These are phyloP conservation scores for Yamadazyma kanchanaburiensis DNA, from an alignment of 1,139 yeast genomes.

Conservation along the genomic window DNA sequence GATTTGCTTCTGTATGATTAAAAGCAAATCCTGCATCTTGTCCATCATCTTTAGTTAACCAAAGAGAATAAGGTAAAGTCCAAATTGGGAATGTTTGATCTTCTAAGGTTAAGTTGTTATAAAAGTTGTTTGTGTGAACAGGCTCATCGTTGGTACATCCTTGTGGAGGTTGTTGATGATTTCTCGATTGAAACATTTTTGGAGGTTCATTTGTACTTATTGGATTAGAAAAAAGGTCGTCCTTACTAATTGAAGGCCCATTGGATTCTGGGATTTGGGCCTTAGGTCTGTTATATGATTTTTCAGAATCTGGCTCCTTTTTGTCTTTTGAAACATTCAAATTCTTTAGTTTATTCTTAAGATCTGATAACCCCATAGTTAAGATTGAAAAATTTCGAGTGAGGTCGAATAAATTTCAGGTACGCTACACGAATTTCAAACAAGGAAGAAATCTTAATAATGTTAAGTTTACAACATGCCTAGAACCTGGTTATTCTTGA, in stretches of 20 bases:
- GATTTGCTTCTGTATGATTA: constrained; percentile 41
- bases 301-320: constrained; percentile 1
- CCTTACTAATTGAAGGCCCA: constrained; percentile 4
- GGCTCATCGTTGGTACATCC: constrained; percentile 30
- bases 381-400: too few relatives aligned
- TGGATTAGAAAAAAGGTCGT: constrained; percentile 19
- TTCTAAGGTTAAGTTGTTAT: constrained; percentile 38
- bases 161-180: constrained; percentile 28
- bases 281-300: constrained; percentile 5
- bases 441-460: too few relatives aligned
- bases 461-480: too few relatives aligned
- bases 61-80: constrained; percentile 47
- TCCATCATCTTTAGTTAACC: constrained; percentile 39
- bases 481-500: too few relatives aligned
- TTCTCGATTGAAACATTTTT: constrained; percentile 16
- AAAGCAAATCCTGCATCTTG: constrained; percentile 41
- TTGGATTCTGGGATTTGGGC: constrained; percentile 2
- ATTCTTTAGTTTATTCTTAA: constrained; percentile 23
- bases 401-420: constrained; percentile 3
- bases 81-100: constrained; percentile 47
- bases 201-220: constrained; percentile 28
- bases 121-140: constrained; percentile 45
- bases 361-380: constrained; percentile 26
- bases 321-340: constrained; percentile 7
- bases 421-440: neutral